Percentiles rank a stretch among this genome's conserved stretches.
Conservation (phyloP, 148 eudicot genomes). For the Rhododendron ovatum region DNA sequence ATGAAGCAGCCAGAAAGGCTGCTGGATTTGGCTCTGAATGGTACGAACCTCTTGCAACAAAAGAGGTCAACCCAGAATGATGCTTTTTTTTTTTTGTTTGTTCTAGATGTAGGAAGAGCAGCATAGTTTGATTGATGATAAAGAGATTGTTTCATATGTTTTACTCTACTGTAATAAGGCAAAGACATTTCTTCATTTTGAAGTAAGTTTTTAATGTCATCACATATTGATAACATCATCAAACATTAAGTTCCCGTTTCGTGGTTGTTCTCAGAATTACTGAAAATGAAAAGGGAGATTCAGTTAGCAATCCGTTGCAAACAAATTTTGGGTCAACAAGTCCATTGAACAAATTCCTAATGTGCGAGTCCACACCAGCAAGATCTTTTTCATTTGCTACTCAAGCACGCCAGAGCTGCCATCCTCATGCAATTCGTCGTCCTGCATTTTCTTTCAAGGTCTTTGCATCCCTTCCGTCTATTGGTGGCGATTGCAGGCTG, state of each 20-base stretch:
- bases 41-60: slow-evolving; percentile 87
- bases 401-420: neutral
- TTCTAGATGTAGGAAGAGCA: neutral
- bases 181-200: neutral
- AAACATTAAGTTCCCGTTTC: neutral
- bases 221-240: neutral
- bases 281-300: neutral
- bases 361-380: neutral
- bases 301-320: neutral
- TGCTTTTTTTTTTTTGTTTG: neutral
- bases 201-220: neutral
- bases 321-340: neutral
- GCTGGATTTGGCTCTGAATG: slow-evolving; percentile 93
- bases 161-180: neutral
- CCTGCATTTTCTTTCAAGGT: neutral
- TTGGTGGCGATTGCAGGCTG: neutral
- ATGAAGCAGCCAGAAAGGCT: slow-evolving; percentile 82
- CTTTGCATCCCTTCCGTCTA: neutral
- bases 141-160: neutral
- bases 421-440: neutral
- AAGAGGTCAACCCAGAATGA: slow-evolving; percentile 24
- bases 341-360: neutral
- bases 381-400: neutral
- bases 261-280: neutral
- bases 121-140: neutral